A percentile compares a stretch with the other conserved stretches of the same genome.
These are phyloP conservation scores for Rubus parviflorus DNA, from an alignment of 306 rosid genomes.

Conservation along the genomic window DNA sequence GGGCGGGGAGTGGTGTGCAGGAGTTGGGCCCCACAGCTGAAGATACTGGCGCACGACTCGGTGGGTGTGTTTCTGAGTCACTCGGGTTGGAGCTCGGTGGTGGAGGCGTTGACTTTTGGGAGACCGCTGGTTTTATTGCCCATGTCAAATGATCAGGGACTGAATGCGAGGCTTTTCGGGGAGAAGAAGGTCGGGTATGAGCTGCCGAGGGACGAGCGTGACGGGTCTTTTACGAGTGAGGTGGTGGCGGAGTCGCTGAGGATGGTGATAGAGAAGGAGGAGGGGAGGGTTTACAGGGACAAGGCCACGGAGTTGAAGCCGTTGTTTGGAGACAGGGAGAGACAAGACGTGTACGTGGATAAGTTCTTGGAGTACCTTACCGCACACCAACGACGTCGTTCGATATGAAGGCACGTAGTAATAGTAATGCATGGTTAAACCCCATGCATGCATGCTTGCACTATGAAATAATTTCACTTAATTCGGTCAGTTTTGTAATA, in stretches of 20 bases:
- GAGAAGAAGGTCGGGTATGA: constrained; percentile 38
- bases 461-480: too few species aligned
- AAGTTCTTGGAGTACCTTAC: constrained; percentile 14
- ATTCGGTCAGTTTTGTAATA: too few species aligned
- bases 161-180: constrained; percentile 33
- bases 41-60: constrained; percentile 34
- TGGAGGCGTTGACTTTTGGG: constrained; percentile 33
- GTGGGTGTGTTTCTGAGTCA: constrained; percentile 48
- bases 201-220: constrained; percentile 28
- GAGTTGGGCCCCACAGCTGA: constrained; percentile 41
- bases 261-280: constrained; percentile 27
- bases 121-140: constrained; percentile 28
- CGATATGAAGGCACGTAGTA: too few species aligned
- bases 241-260: constrained; percentile 32
- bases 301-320: constrained; percentile 31
- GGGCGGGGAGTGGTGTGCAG: constrained; percentile 40
- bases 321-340: constrained; percentile 12
- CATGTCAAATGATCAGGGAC: constrained; percentile 24
- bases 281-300: constrained; percentile 34
- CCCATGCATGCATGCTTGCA: too few species aligned
- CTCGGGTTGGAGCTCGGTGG: constrained; percentile 43
- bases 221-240: constrained; percentile 35
- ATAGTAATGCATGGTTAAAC: too few species aligned
- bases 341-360: constrained; percentile 15
- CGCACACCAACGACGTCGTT: too few species aligned